Conservation (phyloP, 2,329 filamentous ascomycete genomes). For the Chalara sp. region DNA sequence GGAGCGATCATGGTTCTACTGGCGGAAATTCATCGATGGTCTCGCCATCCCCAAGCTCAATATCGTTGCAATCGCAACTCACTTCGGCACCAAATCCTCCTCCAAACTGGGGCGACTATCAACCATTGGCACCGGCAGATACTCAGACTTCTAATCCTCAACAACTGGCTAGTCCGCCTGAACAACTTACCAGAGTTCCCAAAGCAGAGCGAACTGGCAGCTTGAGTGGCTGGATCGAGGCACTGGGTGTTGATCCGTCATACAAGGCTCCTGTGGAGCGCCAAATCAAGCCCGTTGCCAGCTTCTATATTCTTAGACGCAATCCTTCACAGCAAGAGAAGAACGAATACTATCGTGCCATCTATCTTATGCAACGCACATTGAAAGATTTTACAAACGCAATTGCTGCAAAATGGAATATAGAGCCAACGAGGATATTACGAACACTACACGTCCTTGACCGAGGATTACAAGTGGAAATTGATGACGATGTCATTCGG, state of each 20-base stretch:
- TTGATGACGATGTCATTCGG: constrained; percentile 84
- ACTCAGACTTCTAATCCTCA: constrained; percentile 32
- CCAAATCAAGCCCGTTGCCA: constrained; percentile 68
- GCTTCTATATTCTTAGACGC: constrained; percentile 70
- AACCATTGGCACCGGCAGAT: constrained; percentile 45
- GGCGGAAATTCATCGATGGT: constrained; percentile 53
- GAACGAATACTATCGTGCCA: constrained; percentile 66
- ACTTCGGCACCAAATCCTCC: constrained; percentile 29
- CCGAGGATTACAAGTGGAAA: constrained; percentile 71
- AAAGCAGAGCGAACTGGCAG: constrained; percentile 55
- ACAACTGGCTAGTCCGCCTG: constrained; percentile 38
- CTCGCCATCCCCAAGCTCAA: constrained; percentile 59
- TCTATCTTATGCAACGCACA: constrained; percentile 77
- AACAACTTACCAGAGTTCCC: constrained; percentile 47
- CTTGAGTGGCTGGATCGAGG: constrained; percentile 80
- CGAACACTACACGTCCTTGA: constrained; percentile 67
- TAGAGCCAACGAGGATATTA: constrained; percentile 66
- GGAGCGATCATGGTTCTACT: constrained; percentile 50
- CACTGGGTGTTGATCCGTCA: constrained; percentile 77
- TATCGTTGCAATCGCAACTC: constrained; percentile 55
- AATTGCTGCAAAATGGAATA: constrained; percentile 71
- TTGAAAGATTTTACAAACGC: constrained; percentile 65
- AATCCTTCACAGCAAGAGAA: constrained; percentile 38
- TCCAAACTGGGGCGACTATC: constrained; percentile 51
- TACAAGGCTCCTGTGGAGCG: constrained; percentile 76